phyloP scores from a whole-genome alignment of 1,284 basidiomycete genomes.

The Trametes pubescens region DNA sequence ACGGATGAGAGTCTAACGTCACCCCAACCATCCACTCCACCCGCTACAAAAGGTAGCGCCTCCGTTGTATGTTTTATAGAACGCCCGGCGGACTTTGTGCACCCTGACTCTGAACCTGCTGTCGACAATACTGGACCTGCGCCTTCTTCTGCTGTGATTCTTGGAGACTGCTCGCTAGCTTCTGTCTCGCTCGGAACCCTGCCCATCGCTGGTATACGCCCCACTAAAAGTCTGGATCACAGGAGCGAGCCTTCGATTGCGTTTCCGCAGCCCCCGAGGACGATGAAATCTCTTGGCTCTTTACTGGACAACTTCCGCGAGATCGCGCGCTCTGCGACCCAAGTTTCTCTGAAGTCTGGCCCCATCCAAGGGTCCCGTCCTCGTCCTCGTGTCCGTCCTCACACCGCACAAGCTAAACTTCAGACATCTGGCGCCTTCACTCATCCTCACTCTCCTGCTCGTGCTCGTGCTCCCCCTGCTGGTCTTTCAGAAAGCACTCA shows the following conservation, averaged over 20 bases:
- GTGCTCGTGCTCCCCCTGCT: too few relatives aligned
- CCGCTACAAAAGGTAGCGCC: not conserved
- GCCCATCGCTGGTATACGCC: not conserved
- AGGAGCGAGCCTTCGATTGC: not conserved
- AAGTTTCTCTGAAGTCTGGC: not conserved
- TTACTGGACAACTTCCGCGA: slow-evolving; percentile 30
- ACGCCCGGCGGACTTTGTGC: not conserved
- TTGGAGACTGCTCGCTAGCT: not conserved
- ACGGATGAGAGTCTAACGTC: not conserved
- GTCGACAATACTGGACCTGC: not conserved
- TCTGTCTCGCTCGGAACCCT: not conserved
- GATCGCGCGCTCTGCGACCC: slow-evolving; percentile 32
- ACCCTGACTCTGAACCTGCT: not conserved
- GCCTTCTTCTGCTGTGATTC: not conserved
- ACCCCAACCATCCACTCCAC: not conserved
- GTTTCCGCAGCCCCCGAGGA: not conserved
- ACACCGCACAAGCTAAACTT: not conserved
- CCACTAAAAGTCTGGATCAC: not conserved
- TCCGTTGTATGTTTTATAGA: not conserved
- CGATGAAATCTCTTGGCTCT: slow-evolving; percentile 27
- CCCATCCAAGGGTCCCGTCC: not conserved
- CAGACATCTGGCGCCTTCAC: not conserved
- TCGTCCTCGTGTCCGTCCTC: slow-evolving; percentile 9
- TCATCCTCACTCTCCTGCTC: not conserved
- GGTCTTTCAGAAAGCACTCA: not conserved